Conservation (phyloP, 495 filamentous ascomycete species). For the Neurospora sp. region DNA sequence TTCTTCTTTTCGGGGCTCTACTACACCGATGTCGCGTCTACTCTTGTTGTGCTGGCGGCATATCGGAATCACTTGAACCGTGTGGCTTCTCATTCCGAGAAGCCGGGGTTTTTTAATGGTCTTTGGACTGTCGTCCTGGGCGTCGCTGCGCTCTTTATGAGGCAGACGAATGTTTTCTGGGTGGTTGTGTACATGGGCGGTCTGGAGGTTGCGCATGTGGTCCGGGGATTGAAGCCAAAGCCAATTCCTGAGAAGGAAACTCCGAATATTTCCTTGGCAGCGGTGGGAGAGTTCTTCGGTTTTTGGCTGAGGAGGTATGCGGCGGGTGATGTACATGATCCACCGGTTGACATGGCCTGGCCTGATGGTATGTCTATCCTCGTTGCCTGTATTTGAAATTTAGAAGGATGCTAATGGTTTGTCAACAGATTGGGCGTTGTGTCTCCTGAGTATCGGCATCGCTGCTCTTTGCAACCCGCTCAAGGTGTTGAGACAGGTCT, state of each 20-base stretch:
- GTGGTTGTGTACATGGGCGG: slow-evolving; percentile 77
- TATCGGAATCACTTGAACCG: slow-evolving; percentile 52
- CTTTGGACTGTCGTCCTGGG: slow-evolving; percentile 44
- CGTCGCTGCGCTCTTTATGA: slow-evolving; percentile 55
- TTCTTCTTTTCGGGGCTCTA: slow-evolving; percentile 94
- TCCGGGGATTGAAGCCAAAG: slow-evolving; percentile 27
- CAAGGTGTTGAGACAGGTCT: slow-evolving; percentile 38
- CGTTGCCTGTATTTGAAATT: no score
- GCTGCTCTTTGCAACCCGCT: slow-evolving; percentile 43
- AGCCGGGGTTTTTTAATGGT: slow-evolving; percentile 20
- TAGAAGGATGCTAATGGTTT: neutral
- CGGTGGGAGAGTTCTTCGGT: slow-evolving; percentile 12
- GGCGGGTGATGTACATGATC: slow-evolving; percentile 56
- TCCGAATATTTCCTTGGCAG: slow-evolving; percentile 4
- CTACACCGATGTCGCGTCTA: slow-evolving; percentile 80
- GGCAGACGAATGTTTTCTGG: slow-evolving; percentile 98
- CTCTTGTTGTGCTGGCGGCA: slow-evolving; percentile 53
- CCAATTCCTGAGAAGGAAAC: slow-evolving; percentile 10
- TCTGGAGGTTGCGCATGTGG: slow-evolving; percentile 47
- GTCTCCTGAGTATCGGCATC: slow-evolving; percentile 48
- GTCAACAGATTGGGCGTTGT: slow-evolving; percentile 31
- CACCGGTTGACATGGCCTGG: slow-evolving; percentile 41
- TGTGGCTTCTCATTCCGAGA: slow-evolving; percentile 8
- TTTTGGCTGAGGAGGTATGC: slow-evolving; percentile 28
- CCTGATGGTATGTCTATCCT: slow-evolving; percentile 40